Evolutionary conservation across 257 asterid genomes (phyloP).

Genomic region (Rubia yunnanensis): DNA sequence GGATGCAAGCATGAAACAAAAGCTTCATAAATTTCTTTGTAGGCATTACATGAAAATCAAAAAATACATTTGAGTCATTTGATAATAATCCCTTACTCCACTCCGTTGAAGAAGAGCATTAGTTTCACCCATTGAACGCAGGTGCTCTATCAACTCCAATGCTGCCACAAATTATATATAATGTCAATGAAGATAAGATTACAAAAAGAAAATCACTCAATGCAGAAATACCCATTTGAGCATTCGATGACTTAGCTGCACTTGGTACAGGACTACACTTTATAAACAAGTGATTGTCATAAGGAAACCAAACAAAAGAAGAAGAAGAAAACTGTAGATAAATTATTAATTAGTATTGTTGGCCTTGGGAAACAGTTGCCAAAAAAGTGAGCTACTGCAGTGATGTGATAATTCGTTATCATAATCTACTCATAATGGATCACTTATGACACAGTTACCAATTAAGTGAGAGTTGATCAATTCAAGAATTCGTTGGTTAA

Average conservation of each 20-base stretch:
- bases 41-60: not conserved
- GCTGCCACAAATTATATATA: constrained; percentile 37
- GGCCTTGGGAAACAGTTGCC: not conserved
- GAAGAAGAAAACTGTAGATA: not conserved
- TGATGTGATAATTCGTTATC: not conserved
- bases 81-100: constrained; percentile 33
- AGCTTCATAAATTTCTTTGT: not conserved
- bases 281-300: no score
- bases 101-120: constrained; percentile 76
- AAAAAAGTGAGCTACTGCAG: not conserved
- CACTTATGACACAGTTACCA: not conserved
- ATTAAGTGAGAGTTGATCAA: not conserved
- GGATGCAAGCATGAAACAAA: not conserved
- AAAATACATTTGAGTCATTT: not conserved
- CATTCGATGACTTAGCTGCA: not conserved
- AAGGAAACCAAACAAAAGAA: not conserved
- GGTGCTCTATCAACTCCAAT: constrained; percentile 93
- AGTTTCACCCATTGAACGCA: constrained; percentile 94
- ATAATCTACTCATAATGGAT: not conserved
- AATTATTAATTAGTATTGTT: not conserved
- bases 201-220: not conserved
- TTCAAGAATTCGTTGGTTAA: not conserved
- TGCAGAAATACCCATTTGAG: not conserved
- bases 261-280: not conserved
- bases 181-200: not conserved